These are phyloP conservation scores for Monosporascus sp. DNA, from an alignment of 2,329 filamentous ascomycete genomes.

Conservation along the genomic window DNA sequence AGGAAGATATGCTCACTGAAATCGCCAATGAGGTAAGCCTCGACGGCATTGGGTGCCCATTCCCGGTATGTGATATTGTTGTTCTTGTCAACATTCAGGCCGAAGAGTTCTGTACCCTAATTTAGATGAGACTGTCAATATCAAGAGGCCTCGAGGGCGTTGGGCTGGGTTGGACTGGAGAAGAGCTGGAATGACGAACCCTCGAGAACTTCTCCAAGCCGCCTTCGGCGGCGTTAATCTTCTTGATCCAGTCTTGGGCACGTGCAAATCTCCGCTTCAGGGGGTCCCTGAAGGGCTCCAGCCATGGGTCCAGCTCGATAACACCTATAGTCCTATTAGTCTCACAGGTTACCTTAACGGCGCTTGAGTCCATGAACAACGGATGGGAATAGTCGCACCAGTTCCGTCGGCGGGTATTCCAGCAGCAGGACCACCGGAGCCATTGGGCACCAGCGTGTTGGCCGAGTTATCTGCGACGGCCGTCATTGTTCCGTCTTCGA, in stretches of 20 bases:
- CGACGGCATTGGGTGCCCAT: conserved; percentile 88
- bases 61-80: conserved; percentile 89
- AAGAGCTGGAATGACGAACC: conserved; percentile 39
- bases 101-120: conserved; percentile 81
- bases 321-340: conserved; percentile 56
- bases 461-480: conserved; percentile 35
- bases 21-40: conserved; percentile 85
- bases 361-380: background rate
- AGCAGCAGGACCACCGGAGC: conserved; percentile 20
- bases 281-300: conserved; percentile 75
- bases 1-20: conserved; percentile 62
- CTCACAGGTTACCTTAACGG: background rate
- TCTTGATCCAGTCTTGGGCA: conserved; percentile 81
- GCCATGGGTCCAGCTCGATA: conserved; percentile 80
- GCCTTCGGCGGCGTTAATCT: conserved; percentile 77
- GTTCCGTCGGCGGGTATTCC: conserved; percentile 65
- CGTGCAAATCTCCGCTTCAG: conserved; percentile 73
- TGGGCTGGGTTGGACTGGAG: too few relatives aligned
- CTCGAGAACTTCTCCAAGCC: conserved; percentile 88
- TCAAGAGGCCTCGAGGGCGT: too few relatives aligned
- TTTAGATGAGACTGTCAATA: too few relatives aligned
- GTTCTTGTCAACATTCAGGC: conserved; percentile 74
- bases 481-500: conserved; percentile 25
- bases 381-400: conserved; percentile 43
- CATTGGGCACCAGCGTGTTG: conserved; percentile 37